These are phyloP conservation scores for Apiotrichum porosum DNA, from an alignment of 1,284 basidiomycete genomes.

Conservation along the genomic window DNA sequence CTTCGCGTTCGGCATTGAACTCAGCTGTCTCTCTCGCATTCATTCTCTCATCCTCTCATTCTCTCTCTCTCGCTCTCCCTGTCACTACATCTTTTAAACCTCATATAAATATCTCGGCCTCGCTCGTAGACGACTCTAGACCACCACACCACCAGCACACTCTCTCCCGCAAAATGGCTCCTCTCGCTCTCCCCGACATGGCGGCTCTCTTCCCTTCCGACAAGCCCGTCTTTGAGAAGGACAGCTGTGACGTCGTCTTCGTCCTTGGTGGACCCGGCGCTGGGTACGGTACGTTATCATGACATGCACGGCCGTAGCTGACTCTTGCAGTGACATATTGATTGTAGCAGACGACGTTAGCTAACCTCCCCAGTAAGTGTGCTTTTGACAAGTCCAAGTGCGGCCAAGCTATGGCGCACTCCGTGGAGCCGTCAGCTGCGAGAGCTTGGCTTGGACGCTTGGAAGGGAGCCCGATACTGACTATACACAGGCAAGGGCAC, in stretches of 20 bases:
- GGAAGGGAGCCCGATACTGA: too few species aligned
- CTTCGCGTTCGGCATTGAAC: too few species aligned
- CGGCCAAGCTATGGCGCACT: too few species aligned
- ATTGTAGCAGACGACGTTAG: too few species aligned
- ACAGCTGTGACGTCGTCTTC: conserved; percentile 83
- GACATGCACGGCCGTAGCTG: too few species aligned
- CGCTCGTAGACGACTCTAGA: background rate
- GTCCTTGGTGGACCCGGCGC: conserved; percentile 97
- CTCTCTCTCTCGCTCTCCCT: background rate
- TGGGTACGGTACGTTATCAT: conserved; percentile 51
- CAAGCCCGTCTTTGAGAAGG: conserved; percentile 61
- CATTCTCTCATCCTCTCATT: background rate
- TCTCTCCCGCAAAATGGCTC: conserved; percentile 1
- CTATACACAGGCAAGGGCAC: conserved; percentile 81
- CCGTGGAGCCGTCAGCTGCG: too few species aligned
- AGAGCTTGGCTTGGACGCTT: too few species aligned
- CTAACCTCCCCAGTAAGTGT: too few species aligned
- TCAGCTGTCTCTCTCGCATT: background rate
- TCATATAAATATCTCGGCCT: too few species aligned
- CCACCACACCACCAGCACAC: background rate
- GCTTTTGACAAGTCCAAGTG: too few species aligned
- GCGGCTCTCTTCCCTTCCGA: conserved; percentile 11
- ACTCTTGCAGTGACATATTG: too few species aligned
- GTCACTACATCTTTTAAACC: background rate
- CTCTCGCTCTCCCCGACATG: too few species aligned